phyloP scores from a whole-genome alignment of 179 eudicot genomes.

The Beta lomatogona region DNA sequence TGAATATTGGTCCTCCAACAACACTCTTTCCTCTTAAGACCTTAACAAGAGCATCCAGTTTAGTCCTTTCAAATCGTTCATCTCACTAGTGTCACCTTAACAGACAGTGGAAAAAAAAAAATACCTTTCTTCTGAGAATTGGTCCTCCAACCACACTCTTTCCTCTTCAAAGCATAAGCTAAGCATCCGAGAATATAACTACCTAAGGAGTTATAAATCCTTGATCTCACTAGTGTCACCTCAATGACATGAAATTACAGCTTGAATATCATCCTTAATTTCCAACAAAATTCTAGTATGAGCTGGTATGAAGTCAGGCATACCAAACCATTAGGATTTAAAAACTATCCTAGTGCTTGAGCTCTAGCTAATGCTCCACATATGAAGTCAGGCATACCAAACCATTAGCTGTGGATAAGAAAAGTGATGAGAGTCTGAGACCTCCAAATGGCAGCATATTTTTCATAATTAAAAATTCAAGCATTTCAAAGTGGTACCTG shows the following conservation, averaged over 20 bases:
- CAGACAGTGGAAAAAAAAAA: background rate
- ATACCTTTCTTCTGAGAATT: background rate
- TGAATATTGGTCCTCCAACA: too few relatives aligned
- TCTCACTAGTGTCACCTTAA: too few relatives aligned
- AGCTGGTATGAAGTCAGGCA: too few relatives aligned
- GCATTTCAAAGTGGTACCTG: constrained; percentile 51
- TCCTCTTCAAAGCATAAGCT: background rate
- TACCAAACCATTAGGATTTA: too few relatives aligned
- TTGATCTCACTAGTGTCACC: background rate
- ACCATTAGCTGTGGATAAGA: background rate
- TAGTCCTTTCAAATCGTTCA: too few relatives aligned
- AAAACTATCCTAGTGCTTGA: background rate
- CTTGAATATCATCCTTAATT: background rate
- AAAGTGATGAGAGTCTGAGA: background rate
- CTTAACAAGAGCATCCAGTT: too few relatives aligned
- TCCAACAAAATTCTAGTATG: background rate
- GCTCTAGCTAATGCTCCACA: background rate
- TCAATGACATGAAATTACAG: background rate
- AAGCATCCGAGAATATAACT: background rate
- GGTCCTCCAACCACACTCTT: background rate
- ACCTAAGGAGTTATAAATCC: background rate
- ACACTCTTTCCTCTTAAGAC: too few relatives aligned
- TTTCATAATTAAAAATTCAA: background rate
- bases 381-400: background rate
- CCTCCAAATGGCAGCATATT: background rate